Percentiles rank a stretch among this genome's conserved stretches.
phyloP scores from a whole-genome alignment of 176 grass and related monocot genomes.

The Secale cereale region DNA sequence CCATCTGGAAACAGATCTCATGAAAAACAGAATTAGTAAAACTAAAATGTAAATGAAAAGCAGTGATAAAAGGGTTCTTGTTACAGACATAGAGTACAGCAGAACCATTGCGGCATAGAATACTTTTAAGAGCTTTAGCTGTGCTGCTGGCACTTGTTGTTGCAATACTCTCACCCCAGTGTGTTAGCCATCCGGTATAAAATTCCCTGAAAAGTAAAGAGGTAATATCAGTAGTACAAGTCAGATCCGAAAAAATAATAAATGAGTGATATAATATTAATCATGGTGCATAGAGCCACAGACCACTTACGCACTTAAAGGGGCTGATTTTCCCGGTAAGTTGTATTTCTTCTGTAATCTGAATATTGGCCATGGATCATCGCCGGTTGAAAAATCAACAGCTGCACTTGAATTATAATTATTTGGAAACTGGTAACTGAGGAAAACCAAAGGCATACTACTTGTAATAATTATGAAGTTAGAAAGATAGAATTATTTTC shows the following conservation, averaged over 20 bases:
- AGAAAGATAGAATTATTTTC: background rate
- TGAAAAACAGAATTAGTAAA: slow-evolving; percentile 28
- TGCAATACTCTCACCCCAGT: slow-evolving; percentile 80
- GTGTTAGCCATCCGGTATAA: slow-evolving; percentile 97
- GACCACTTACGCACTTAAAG: slow-evolving; percentile 71
- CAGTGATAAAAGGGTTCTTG: slow-evolving; percentile 16
- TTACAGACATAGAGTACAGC: slow-evolving; percentile 94
- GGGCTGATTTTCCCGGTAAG: slow-evolving; percentile 83
- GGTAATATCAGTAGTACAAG: slow-evolving; percentile 5
- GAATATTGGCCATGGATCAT: slow-evolving; percentile 78
- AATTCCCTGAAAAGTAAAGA: slow-evolving; percentile 66
- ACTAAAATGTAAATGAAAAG: slow-evolving; percentile 28
- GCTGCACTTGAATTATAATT: slow-evolving; percentile 51
- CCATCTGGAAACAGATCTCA: slow-evolving; percentile 71
- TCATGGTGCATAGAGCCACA: background rate
- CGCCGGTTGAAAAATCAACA: slow-evolving; percentile 87
- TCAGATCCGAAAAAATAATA: background rate
- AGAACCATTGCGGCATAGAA: slow-evolving; percentile 87
- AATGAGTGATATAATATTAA: background rate
- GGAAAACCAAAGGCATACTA: slow-evolving; percentile 12
- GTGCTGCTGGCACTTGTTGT: slow-evolving; percentile 61
- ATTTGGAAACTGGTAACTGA: background rate
- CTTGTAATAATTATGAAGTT: background rate
- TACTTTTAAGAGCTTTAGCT: slow-evolving; percentile 60
- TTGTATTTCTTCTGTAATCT: slow-evolving; percentile 85